Base-by-base conservation (phyloP, 768 basidiomycete genomes). In the Asterophora lycoperdoides region DNA sequence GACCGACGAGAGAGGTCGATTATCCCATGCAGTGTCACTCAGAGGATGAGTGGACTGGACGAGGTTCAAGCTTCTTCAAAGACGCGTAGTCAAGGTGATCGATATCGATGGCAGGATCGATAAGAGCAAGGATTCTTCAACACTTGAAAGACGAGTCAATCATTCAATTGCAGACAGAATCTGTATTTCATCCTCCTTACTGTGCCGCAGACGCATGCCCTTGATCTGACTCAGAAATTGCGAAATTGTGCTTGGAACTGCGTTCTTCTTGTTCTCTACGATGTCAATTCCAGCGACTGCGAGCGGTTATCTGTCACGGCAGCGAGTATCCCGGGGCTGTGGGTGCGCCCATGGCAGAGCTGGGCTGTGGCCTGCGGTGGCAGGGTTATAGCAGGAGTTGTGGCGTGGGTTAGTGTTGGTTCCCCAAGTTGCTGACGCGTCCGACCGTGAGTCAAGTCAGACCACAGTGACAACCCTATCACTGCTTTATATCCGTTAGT, bases 371-470 rank as follows among this genome's bases (percentile, higher is more conserved):
- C 7, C 11, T 8, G 8, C 13, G 3, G 30, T 4, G 30, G 17
- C 14, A n/a, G 30, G 48, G 45, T 15, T 20, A n/a, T n/a, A 26
- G 11, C 15, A 19, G 17, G 20, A 29, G 39, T 15, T 37, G 47
- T 49, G 51, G 54, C 44, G 54, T 52, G 50, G 44, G 45, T n/a
- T 35, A 28, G 15, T 41, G 32, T 50, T 42, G 52, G 43, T 43
- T 34, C 43, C 48, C 49, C 23, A 36, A n/a, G n/a, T 23, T 30
- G 49, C 37, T 52, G 41, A 48, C 56, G 56, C 48, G 41, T 56
- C 47, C 46, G 54, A 58, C 54, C 53, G 57, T 55, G 51, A 55
- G 52, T 58, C 55, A 47, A 39, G 49, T 46, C 39, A 46, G 43
- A 47, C 39, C 44, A 17, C 37, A 50, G 45, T 51, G 49, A 55